A percentile compares a stretch with the other conserved stretches of the same genome.
phyloP scores from a whole-genome alignment of 2,329 filamentous ascomycete species.

The Diaporthe velutina region DNA sequence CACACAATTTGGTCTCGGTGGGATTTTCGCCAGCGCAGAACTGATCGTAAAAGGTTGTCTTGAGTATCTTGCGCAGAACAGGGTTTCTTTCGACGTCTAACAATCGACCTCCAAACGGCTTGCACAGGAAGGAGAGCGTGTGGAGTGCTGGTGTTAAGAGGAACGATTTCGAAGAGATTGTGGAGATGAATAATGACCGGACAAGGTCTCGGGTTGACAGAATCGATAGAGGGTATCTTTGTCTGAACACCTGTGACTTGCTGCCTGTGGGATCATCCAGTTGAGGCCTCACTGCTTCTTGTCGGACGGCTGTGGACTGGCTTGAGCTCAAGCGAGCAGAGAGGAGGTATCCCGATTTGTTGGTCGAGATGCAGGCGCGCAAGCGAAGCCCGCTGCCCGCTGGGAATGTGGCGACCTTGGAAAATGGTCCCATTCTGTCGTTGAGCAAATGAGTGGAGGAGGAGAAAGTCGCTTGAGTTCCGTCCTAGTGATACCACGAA shows the following conservation, averaged over 20 bases:
- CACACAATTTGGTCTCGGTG: not conserved
- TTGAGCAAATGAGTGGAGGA: not conserved
- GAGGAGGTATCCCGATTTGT: not conserved
- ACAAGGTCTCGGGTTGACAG: not conserved
- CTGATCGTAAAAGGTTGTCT: not conserved
- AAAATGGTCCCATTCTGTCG: not conserved
- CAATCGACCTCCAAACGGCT: not conserved
- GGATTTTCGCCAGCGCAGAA: not conserved
- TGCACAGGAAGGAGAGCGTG: not conserved
- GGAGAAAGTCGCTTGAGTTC: not conserved
- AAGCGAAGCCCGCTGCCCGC: not conserved
- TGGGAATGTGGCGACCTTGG: not conserved
- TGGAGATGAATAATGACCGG: not conserved
- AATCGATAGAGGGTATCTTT: not conserved
- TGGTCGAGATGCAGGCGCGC: not conserved
- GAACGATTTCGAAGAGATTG: not conserved
- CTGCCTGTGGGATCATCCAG: not conserved
- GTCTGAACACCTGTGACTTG: not conserved
- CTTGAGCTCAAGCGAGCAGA: not conserved
- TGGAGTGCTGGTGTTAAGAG: not conserved
- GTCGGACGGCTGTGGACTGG: not conserved
- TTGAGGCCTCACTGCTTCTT: not conserved
- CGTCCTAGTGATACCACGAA: not conserved
- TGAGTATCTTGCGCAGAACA: not conserved
- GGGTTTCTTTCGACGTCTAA: not conserved